Conservation (phyloP, 305 asterid species). For the Ajuga reptans region DNA sequence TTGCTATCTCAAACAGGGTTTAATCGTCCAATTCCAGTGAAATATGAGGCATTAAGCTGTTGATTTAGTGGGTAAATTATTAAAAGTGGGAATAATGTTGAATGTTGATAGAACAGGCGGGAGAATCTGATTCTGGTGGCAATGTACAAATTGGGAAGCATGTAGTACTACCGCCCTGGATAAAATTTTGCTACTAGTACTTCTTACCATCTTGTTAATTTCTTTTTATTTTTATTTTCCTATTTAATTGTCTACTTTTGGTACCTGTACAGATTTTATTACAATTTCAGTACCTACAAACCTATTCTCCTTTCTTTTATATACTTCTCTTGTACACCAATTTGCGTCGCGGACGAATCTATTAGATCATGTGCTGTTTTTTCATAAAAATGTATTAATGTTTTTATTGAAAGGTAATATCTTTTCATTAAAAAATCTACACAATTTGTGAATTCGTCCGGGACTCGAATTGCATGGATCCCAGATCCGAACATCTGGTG, state of each 20-base stretch:
- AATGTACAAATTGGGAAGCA: slow-evolving; percentile 48
- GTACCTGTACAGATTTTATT: slow-evolving; percentile 35
- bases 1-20: slow-evolving; percentile 70
- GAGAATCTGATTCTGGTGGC: slow-evolving; percentile 39
- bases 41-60: slow-evolving; percentile 77
- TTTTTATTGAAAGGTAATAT: too few relatives aligned
- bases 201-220: neutral
- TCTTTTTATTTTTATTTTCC: neutral
- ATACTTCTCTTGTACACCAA: too few relatives aligned
- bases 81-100: slow-evolving; percentile 20
- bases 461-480: too few relatives aligned
- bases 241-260: slow-evolving; percentile 6
- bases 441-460: too few relatives aligned
- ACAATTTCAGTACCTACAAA: slow-evolving; percentile 3
- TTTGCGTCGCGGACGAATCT: too few relatives aligned
- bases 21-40: slow-evolving; percentile 66
- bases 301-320: neutral
- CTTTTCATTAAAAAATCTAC: too few relatives aligned
- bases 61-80: slow-evolving; percentile 23
- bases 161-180: slow-evolving; percentile 29
- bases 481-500: too few relatives aligned
- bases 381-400: too few relatives aligned
- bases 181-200: slow-evolving; percentile 42
- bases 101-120: slow-evolving; percentile 35
- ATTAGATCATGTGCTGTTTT: too few relatives aligned